Percentiles rank a stretch among this genome's conserved stretches.
These are phyloP conservation scores for Corylus heterophylla DNA, from an alignment of 306 rosid species.

Conservation along the genomic window DNA sequence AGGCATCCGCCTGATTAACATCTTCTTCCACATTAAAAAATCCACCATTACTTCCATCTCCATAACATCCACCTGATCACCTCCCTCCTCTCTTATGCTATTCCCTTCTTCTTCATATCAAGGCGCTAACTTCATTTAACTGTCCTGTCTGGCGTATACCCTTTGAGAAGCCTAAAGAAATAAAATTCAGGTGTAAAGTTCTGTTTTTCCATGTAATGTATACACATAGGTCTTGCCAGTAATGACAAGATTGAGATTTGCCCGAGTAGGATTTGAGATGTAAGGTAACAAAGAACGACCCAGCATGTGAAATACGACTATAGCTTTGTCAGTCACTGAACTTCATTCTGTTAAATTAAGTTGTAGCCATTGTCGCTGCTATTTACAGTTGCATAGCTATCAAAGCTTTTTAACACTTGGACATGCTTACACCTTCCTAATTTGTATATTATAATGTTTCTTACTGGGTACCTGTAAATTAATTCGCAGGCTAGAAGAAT, in stretches of 20 bases:
- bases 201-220: neutral
- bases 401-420: neutral
- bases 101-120: neutral
- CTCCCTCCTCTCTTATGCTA: neutral
- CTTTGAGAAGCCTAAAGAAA: neutral
- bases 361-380: neutral
- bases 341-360: neutral
- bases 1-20: neutral
- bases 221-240: neutral
- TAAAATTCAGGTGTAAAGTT: neutral
- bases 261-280: neutral
- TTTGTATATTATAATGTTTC: neutral
- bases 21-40: neutral
- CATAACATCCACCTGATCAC: neutral
- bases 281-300: neutral
- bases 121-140: constrained; percentile 11
- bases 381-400: neutral
- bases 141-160: neutral
- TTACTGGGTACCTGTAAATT: constrained; percentile 7
- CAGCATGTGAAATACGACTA: neutral
- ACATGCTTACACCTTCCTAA: neutral
- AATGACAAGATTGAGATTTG: neutral
- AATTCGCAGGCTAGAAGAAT: constrained; percentile 66
- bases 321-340: neutral
- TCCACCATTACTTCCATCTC: neutral